Evolutionary conservation across 2,329 filamentous ascomycete species (phyloP).

Genomic region (Rutstroemia sp.): DNA sequence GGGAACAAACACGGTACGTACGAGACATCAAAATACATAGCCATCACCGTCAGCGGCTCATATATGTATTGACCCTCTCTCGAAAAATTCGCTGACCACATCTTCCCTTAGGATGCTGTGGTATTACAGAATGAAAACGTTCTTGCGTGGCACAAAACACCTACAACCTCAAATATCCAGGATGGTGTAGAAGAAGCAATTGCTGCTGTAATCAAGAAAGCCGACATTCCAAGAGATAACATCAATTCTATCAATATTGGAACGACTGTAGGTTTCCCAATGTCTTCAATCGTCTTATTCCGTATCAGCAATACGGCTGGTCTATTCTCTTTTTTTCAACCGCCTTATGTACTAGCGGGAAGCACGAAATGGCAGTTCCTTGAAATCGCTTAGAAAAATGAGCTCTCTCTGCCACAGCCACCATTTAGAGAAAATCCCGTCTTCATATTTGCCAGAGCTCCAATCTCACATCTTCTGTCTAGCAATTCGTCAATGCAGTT

Average conservation of each 20-base stretch:
- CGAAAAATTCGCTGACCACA: neutral
- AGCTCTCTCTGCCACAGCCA: no score
- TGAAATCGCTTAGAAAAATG: no score
- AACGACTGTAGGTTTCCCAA: conserved; percentile 21
- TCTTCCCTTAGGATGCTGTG: conserved; percentile 14
- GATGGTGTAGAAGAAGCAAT: conserved; percentile 42
- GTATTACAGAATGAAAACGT: conserved; percentile 23
- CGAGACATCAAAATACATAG: no score
- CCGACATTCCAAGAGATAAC: conserved; percentile 31
- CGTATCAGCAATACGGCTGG: no score
- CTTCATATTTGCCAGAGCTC: no score
- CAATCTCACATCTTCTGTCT: neutral
- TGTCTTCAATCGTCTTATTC: no score
- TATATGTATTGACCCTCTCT: neutral
- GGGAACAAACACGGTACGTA: conserved; percentile 44
- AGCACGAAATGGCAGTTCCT: neutral
- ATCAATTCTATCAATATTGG: conserved; percentile 43
- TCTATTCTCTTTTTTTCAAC: no score
- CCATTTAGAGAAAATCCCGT: no score
- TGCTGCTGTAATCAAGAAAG: conserved; percentile 34
- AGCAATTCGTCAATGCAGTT: conserved; percentile 44
- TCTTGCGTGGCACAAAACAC: conserved; percentile 39
- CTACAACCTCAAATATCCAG: conserved; percentile 44
- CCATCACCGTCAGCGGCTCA: no score
- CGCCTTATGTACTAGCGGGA: no score